A percentile compares a stretch with the other conserved stretches of the same genome.
Conservation (phyloP, 768 basidiomycete species). For the Leucosporidium scottii region DNA sequence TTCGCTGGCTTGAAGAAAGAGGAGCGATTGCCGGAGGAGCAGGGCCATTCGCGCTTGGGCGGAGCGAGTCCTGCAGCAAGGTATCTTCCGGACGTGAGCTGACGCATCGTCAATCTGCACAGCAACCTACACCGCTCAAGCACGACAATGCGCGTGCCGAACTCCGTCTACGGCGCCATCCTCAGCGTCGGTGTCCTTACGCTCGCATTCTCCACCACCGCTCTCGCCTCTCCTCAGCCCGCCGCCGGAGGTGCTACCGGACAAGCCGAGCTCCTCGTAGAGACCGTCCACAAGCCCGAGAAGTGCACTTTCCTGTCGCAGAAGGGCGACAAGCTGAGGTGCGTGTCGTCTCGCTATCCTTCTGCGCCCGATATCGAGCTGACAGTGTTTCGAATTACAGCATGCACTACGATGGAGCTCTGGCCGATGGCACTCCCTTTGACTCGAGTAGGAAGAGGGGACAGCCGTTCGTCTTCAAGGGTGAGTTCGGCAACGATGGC, state of each 20-base stretch:
- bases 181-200: slow-evolving; percentile 15
- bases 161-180: slow-evolving; percentile 19
- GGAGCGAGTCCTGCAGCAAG: no score
- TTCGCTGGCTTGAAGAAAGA: no score
- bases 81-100: no score
- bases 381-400: no score
- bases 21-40: no score
- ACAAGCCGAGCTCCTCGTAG: neutral
- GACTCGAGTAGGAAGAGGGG: slow-evolving; percentile 43
- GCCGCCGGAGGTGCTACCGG: neutral
- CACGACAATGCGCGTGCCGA: no score
- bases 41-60: no score
- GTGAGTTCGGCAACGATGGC: slow-evolving; percentile 36
- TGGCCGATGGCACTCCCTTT: slow-evolving; percentile 38
- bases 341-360: no score
- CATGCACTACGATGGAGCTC: slow-evolving; percentile 26
- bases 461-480: slow-evolving; percentile 45
- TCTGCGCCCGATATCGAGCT: neutral
- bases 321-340: slow-evolving; percentile 22
- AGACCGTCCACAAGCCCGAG: slow-evolving; percentile 26
- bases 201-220: slow-evolving; percentile 10
- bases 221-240: neutral
- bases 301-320: slow-evolving; percentile 22
- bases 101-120: no score
- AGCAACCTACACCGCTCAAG: no score